phyloP scores from a whole-genome alignment of 331 rosid species.

The Acacia pycnantha region DNA sequence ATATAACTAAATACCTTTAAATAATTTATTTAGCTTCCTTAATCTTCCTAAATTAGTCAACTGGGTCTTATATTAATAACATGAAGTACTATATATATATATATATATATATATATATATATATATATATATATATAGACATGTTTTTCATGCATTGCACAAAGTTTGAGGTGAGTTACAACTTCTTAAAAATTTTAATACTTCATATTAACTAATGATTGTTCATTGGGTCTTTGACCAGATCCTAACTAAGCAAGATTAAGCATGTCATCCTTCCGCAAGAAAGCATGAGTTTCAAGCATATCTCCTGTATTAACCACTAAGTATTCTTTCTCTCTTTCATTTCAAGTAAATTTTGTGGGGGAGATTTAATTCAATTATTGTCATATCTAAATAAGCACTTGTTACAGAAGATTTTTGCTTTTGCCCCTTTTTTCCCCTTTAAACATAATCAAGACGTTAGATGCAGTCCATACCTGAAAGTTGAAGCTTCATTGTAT shows the following conservation, averaged over 20 bases:
- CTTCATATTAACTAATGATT: not conserved
- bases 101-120: too few species aligned
- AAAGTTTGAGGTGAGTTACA: not conserved
- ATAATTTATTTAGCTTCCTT: too few species aligned
- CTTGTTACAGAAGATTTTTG: not conserved
- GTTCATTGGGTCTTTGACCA: not conserved
- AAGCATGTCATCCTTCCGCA: not conserved
- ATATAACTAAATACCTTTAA: too few species aligned
- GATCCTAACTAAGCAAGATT: not conserved
- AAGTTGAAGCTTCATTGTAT: slow-evolving; percentile 64
- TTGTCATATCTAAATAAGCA: not conserved
- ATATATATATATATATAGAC: too few species aligned
- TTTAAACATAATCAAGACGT: not conserved
- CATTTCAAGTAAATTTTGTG: not conserved
- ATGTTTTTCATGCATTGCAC: not conserved
- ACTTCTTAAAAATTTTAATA: not conserved
- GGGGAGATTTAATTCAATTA: not conserved
- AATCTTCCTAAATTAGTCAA: too few species aligned
- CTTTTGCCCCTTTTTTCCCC: not conserved
- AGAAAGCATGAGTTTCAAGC: not conserved
- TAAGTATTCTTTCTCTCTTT: not conserved
- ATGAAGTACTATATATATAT: not conserved
- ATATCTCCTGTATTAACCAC: not conserved
- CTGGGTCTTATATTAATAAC: too few species aligned
- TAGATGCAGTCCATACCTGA: slow-evolving; percentile 51